Percentiles rank a stretch among this genome's conserved stretches.
Evolutionary conservation across 306 rosid genomes (phyloP).

Genomic region (Castanea sativa): DNA sequence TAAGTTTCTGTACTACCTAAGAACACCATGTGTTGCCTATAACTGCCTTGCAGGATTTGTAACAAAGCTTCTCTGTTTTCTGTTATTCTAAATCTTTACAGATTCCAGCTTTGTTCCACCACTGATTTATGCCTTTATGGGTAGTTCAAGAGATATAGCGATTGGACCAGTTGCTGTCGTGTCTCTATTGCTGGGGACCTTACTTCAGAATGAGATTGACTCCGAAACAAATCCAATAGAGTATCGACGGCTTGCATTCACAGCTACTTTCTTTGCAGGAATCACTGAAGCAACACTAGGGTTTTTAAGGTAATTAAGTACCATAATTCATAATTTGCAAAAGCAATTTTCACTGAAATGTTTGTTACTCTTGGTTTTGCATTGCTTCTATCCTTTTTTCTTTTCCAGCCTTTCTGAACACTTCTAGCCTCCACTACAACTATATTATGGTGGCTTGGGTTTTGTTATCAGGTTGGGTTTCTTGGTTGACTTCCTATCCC

Average conservation of each 20-base stretch:
- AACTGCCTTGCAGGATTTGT: constrained; percentile 17
- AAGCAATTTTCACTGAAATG: constrained; percentile 1
- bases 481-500: constrained; percentile 93
- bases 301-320: constrained; percentile 53
- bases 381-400: constrained; percentile 1
- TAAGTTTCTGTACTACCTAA: constrained; percentile 38
- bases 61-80: constrained; percentile 15
- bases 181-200: constrained; percentile 84
- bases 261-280: constrained; percentile 95
- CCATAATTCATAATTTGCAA: not conserved
- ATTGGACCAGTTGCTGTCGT: constrained; percentile 98
- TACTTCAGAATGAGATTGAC: constrained; percentile 70
- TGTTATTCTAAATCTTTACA: constrained; percentile 28
- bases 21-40: not conserved
- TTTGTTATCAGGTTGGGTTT: constrained; percentile 70
- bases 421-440: not conserved
- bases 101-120: constrained; percentile 98
- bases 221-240: constrained; percentile 39
- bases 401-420: constrained; percentile 1
- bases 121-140: constrained; percentile 86
- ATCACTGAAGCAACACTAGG: constrained; percentile 94
- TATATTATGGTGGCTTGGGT: not conserved
- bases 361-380: constrained; percentile 1
- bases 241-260: constrained; percentile 80
- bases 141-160: constrained; percentile 96